Conservation (phyloP, 208 protist genomes). For the Trypanosoma melophagium region DNA sequence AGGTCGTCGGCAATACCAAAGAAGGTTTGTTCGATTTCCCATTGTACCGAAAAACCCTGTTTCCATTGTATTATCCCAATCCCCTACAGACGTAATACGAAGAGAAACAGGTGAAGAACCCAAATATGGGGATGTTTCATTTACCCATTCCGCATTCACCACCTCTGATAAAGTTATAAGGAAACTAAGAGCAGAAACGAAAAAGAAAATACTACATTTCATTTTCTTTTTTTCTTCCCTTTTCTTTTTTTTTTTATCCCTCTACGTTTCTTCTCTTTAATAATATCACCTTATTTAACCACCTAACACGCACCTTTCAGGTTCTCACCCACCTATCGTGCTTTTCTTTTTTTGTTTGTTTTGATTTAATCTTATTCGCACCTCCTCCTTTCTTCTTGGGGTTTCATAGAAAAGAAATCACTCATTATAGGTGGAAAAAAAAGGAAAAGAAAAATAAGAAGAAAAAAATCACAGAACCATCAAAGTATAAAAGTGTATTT, state of each 20-base stretch:
- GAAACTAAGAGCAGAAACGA: background rate
- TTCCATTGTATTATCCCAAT: constrained; percentile 19
- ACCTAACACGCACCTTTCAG: too few relatives aligned
- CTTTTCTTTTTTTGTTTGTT: too few relatives aligned
- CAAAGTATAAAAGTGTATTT: too few relatives aligned
- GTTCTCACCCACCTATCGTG: too few relatives aligned
- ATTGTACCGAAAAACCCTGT: constrained; percentile 23
- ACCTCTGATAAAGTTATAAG: background rate
- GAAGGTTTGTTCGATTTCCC: constrained; percentile 15
- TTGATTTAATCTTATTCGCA: too few relatives aligned
- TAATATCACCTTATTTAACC: background rate
- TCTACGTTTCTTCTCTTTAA: background rate
- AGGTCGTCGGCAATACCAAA: constrained; percentile 22
- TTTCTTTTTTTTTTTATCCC: background rate
- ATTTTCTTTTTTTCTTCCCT: constrained; percentile 3
- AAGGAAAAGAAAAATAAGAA: too few relatives aligned
- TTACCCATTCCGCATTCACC: constrained; percentile 7
- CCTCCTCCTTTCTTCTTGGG: too few relatives aligned
- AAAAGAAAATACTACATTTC: background rate
- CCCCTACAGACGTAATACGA: constrained; percentile 19
- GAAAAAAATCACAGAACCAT: too few relatives aligned
- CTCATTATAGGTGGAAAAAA: too few relatives aligned
- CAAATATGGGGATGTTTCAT: constrained; percentile 14
- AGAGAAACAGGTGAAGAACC: background rate
- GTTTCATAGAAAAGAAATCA: too few relatives aligned